Base-by-base conservation (phyloP, 495 filamentous ascomycete genomes). In the Annulohypoxylon moriforme region DNA sequence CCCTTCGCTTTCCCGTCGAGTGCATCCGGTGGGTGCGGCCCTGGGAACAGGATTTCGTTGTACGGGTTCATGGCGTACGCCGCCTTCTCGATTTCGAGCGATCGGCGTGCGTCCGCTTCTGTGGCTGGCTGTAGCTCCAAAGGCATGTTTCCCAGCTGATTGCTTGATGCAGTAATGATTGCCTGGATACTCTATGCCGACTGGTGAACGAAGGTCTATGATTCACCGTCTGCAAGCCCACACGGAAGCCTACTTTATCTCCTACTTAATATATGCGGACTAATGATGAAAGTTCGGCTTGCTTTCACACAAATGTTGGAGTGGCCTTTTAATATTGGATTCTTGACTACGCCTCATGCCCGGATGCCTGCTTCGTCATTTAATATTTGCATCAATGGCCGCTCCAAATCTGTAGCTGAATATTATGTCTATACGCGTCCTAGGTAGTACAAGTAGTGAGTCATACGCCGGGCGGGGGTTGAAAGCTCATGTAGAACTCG, bases 41-140 rank as follows among this genome's bases (percentile, higher is more conserved):
- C 71, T 4, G 81, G 79, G 40, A 83, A 82, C 13, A 79, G 68
- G 18, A 77, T 59, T 20, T 33, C 31, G 40, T 62, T 76, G 70
- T 80, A 76, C 1, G 61, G 67, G 72, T 80, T 78, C n/a, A 50
- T 63, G 5, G 60, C 64, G 49, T 81, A 81, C 24, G 81, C 80
- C 8, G 36, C 71, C 24, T 60, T 52, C 65, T 80, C 78, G 46
- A 82, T 78, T 8, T 75, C 67, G 8, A 73, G 68, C 1, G 77
- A 36, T 22, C 72, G 71, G 14, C 22, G 60, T 2, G 76, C 80
- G 63, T 82, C 80, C 22, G 70, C 64, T 55, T 60, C 56, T 13
- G 68, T 74, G 36, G 79, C 79, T 24, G 33, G 53, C 22, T 75
- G 74, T 4, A 81, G 63, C 67, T 65, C 52, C 20, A 80, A 71